A percentile compares a stretch with the other conserved stretches of the same genome.
phyloP scores from a whole-genome alignment of 768 basidiomycete genomes.

The Amanita inopinata region DNA sequence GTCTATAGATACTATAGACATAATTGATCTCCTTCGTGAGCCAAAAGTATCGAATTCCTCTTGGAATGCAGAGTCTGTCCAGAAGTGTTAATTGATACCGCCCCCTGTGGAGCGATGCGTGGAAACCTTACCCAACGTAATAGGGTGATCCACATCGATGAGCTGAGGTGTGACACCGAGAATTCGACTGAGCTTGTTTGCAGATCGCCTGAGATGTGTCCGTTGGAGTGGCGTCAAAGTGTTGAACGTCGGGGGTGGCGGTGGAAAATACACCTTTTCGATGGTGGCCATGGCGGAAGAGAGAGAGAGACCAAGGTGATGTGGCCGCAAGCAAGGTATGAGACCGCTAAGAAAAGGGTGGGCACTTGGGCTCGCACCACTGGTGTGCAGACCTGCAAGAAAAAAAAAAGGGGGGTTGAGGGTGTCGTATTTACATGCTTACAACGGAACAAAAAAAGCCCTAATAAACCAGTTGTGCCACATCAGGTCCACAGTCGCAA shows the following conservation, averaged over 20 bases:
- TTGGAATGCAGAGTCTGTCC: too few relatives aligned
- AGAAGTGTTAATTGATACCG: too few relatives aligned
- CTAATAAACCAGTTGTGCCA: not conserved
- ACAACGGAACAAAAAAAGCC: not conserved
- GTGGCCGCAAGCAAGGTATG: too few relatives aligned
- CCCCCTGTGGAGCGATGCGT: not conserved
- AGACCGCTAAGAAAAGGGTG: too few relatives aligned
- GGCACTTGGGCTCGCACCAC: not conserved
- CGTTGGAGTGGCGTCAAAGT: conserved; percentile 25
- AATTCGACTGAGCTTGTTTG: conserved; percentile 30
- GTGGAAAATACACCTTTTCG: conserved; percentile 13
- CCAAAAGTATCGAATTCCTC: too few relatives aligned
- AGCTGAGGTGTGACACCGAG: conserved; percentile 36
- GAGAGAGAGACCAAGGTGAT: not conserved
- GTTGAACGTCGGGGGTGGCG: conserved; percentile 33
- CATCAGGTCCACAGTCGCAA: not conserved
- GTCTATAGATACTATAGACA: too few relatives aligned
- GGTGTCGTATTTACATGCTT: conserved; percentile 2
- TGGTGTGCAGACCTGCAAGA: not conserved
- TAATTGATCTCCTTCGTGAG: too few relatives aligned
- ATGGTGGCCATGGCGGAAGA: conserved; percentile 1
- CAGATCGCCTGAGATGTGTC: conserved; percentile 27
- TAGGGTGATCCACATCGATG: conserved; percentile 16
- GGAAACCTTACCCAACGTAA: conserved; percentile 3
- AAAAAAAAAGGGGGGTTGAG: not conserved